Evolutionary conservation across 345 rosid species (phyloP), one percentile per base, ranked within the genome.

Genomic region (Hirschfeldia incana): DNA sequence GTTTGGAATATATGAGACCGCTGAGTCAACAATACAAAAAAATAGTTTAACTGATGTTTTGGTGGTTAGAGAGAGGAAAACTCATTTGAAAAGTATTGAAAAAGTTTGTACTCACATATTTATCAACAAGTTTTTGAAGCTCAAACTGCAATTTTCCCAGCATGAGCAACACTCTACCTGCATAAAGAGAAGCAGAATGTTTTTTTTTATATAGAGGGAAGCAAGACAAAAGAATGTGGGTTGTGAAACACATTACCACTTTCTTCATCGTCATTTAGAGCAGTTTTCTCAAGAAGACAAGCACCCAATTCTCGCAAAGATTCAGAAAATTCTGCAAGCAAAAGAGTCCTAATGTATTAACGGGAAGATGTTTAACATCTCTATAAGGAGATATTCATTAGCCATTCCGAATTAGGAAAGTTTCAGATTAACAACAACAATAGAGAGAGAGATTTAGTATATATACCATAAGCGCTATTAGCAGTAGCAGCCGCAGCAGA

Each of bases 401-500:
- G 51, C 57, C 2, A 49, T 36, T 34, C 58, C 9, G 67, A 53
- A 15, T 27, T 2, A 36, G 29, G 4, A 58, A 73, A 73, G 63
- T 32, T 72, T n/a, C 2, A 6, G 33, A 16, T 53, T 16, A 51
- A 51, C 11, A 36, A 51, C 11, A 36, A 34, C 16, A 29, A 29
- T 29, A 29, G 3, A 53, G 37, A 46, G 53, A 44, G 0, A 9
- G 2, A 32, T 4, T 49, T n/a, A n/a, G n/a, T n/a, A n/a, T n/a
- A n/a, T n/a, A n/a, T 83, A 95, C 99, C 98, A 66, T 86, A 95
- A 61, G 92, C 96, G 84, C 93, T 85, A 71, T 93, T 95, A 0
- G 91, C 94, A 21, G 96, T 87, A n/a, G 98, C 98, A n/a, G 99
- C 98, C 3, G 98, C 99, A 4, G 97, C 94, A 77, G 93, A 84